A percentile compares a stretch with the other conserved stretches of the same genome.
phyloP scores from a whole-genome alignment of 2,329 filamentous ascomycete species.

The Verruconis gallopava region DNA sequence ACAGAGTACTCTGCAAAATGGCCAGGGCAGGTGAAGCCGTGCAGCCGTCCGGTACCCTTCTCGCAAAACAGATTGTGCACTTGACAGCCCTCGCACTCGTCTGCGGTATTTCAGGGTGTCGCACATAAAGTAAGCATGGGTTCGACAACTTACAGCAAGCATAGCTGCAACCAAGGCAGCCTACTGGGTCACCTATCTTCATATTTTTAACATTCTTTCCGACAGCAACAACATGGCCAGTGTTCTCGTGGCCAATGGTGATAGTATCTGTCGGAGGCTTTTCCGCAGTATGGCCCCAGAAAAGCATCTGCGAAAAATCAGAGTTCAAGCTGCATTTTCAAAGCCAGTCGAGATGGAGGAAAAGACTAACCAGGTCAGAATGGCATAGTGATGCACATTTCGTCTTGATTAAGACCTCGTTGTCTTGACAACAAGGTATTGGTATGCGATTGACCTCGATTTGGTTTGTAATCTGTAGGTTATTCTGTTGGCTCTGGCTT shows the following conservation, averaged over 20 bases:
- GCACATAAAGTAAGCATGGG: no score
- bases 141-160: no score
- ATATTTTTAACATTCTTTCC: constrained; percentile 16
- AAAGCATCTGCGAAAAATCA: no score
- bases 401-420: constrained; percentile 30
- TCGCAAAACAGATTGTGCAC: constrained; percentile 8
- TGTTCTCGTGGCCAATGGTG: constrained; percentile 22
- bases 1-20: constrained; percentile 36
- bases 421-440: no score
- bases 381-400: constrained; percentile 27
- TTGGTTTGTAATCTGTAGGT: no score
- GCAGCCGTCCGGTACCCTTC: constrained; percentile 1
- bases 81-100: constrained; percentile 18
- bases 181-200: constrained; percentile 20
- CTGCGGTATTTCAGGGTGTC: constrained; percentile 20
- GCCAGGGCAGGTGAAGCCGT: constrained; percentile 22
- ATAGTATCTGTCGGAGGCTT: no score
- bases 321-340: constrained; percentile 17
- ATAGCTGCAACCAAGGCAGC: no score
- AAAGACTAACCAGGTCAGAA: constrained; percentile 25
- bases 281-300: no score
- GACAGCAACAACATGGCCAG: constrained; percentile 16
- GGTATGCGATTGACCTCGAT: no score
- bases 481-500: no score
- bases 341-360: constrained; percentile 21